phyloP scores from a whole-genome alignment of 352 stramenopile species.

The Globisporangium nagaii region DNA sequence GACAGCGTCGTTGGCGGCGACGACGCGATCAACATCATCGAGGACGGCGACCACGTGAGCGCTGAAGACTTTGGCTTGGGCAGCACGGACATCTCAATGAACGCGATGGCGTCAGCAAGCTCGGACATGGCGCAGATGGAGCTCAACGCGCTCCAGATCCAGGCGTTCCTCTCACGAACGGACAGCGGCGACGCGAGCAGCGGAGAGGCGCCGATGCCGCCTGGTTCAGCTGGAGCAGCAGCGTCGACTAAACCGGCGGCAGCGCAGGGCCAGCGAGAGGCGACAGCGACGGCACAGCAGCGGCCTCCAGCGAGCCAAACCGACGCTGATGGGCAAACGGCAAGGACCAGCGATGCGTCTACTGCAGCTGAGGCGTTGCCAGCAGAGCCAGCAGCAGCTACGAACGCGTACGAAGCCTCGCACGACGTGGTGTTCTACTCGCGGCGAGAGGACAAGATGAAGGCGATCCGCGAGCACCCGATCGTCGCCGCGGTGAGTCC shows the following conservation, averaged over 20 bases:
- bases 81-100: constrained; percentile 35
- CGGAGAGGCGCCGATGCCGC: not conserved
- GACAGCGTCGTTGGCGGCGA: constrained; percentile 4
- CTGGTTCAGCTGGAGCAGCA: not conserved
- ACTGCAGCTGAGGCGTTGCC: not conserved
- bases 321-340: not conserved
- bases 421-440: constrained; percentile 35
- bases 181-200: constrained; percentile 15
- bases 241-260: not conserved
- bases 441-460: constrained; percentile 60
- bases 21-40: constrained; percentile 38
- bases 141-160: constrained; percentile 49
- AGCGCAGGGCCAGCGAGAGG: not conserved
- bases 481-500: constrained; percentile 34
- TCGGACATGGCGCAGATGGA: constrained; percentile 43
- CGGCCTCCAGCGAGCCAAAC: not conserved
- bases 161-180: constrained; percentile 36
- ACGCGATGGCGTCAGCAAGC: constrained; percentile 32
- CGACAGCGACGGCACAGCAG: not conserved
- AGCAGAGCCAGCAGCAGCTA: not conserved
- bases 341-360: too few species aligned
- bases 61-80: constrained; percentile 46
- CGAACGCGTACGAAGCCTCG: constrained; percentile 27
- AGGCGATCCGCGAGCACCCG: constrained; percentile 46
- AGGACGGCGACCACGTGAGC: constrained; percentile 41